Percentiles rank a stretch among this genome's conserved stretches.
These are phyloP conservation scores for Tinospora cordifolia DNA, from an alignment of 164 flowering plant genomes.

Conservation along the genomic window DNA sequence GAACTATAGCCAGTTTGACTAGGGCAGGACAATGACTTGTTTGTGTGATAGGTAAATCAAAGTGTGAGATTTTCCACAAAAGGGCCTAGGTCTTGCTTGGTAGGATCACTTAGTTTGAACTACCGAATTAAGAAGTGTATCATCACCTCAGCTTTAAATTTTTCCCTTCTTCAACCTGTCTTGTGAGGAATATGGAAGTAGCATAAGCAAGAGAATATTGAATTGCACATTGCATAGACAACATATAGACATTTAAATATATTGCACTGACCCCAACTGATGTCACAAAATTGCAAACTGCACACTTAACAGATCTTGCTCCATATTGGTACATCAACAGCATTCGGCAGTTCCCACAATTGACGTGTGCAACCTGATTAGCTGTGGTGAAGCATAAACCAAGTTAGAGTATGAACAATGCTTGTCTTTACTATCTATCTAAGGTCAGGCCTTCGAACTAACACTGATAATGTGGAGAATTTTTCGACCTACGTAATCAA, in stretches of 20 bases:
- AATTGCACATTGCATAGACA: background rate
- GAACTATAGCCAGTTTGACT: background rate
- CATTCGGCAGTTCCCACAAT: slow-evolving; percentile 84
- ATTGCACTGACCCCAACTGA: slow-evolving; percentile 60
- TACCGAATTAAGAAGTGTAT: background rate
- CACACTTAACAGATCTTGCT: slow-evolving; percentile 89
- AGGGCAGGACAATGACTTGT: background rate
- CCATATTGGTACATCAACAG: slow-evolving; percentile 88
- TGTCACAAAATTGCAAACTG: slow-evolving; percentile 87
- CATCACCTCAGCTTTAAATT: background rate
- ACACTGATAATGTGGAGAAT: background rate
- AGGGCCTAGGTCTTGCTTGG: background rate
- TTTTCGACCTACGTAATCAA: background rate
- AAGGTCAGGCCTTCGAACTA: background rate
- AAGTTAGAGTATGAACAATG: background rate
- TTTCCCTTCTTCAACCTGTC: background rate
- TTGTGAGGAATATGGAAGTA: no score
- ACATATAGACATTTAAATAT: background rate
- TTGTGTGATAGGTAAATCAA: background rate
- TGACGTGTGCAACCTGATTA: slow-evolving; percentile 89
- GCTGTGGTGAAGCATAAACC: slow-evolving; percentile 35
- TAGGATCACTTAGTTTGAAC: background rate
- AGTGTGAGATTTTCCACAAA: background rate
- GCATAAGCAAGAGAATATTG: background rate
- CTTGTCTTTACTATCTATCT: background rate